Base-by-base conservation (phyloP, 495 filamentous ascomycete species). In the Xylaria flabelliformis region DNA sequence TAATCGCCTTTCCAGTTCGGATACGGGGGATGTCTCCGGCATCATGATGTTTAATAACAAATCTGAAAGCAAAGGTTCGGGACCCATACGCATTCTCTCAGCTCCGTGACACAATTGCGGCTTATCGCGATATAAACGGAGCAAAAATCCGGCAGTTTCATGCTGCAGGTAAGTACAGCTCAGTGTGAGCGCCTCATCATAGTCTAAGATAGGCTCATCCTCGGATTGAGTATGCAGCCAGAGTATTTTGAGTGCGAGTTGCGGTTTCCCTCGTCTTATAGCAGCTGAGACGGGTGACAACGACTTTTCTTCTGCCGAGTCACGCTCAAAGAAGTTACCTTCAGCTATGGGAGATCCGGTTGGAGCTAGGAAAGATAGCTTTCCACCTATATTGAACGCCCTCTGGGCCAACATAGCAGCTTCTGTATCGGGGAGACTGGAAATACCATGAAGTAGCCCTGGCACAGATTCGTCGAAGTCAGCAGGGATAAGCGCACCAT, bases 151-250 rank as follows among this genome's bases (percentile, higher is more conserved):
- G 2, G 29, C 29, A 34, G n/a, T 34, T 32, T 59, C 9, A 59
- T 34, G 4, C 29, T 59, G 24, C 29, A 59, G n/a, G 17, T 59
- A 59, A 6, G 29, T 29, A 34, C 55, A 59, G 55, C 55, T 59
- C 15, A 59, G 29, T 34, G 26, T 32, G 10, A 59, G 9, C 7
- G 55, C 55, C 29, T 59, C 10, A 19, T 59, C 24, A 59, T n/a
- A 59, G 55, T 59, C 55, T 13, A 59, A 21, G 9, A 59, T 59
- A 21, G 55, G 55, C 55, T 59, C 55, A 19, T 34, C 29, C n/a
- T 26, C 50, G 26, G 24, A 34, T 29, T 29, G 21, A 17, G 29
- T 34, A 21, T 59, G 55, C 17, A 59, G 29, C 7, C 24, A 15
- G 4, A 59, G 5, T 36, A 59, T 59, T 10, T 29, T 21, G 13